phyloP scores from a whole-genome alignment of 768 basidiomycete genomes.

The Agaricus subrufescens region DNA sequence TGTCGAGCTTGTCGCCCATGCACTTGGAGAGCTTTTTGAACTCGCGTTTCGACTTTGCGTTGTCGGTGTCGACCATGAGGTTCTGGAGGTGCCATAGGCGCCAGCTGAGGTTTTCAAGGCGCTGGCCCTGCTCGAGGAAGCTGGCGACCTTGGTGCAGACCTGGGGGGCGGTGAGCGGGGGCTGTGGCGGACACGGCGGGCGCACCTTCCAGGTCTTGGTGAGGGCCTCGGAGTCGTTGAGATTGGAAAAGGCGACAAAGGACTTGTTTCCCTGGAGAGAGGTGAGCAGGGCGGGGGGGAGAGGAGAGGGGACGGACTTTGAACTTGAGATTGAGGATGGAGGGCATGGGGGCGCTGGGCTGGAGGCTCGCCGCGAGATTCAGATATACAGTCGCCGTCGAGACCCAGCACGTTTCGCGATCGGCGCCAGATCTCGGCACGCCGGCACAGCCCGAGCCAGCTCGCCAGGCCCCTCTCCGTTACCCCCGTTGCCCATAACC shows the following conservation, averaged over 20 bases:
- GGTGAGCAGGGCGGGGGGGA: constrained; percentile 9
- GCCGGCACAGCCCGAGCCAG: too few relatives aligned
- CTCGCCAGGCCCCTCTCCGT: too few relatives aligned
- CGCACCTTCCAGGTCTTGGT: constrained; percentile 89
- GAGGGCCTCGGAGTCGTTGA: constrained; percentile 78
- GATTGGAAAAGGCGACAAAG: constrained; percentile 88
- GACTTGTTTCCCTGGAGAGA: constrained; percentile 83
- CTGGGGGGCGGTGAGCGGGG: constrained; percentile 27
- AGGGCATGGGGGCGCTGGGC: constrained; percentile 47
- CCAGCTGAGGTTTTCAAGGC: constrained; percentile 91
- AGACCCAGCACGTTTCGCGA: constrained; percentile 1
- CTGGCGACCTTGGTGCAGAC: constrained; percentile 89
- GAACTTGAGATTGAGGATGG: constrained; percentile 85
- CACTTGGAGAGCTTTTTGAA: constrained; percentile 85
- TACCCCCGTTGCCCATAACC: too few relatives aligned
- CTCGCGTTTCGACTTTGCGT: constrained; percentile 83
- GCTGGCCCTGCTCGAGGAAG: constrained; percentile 86
- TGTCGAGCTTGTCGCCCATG: constrained; percentile 91
- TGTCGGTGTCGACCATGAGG: constrained; percentile 88
- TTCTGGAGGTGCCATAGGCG: constrained; percentile 90
- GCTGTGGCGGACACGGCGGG: constrained; percentile 5
- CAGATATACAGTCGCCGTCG: constrained; percentile 5
- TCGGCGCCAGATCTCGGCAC: too few relatives aligned
- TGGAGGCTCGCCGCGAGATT: constrained; percentile 1
- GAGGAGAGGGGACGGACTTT: constrained; percentile 40